Evolutionary conservation across 345 rosid species (phyloP).

Genomic region (Salix exigua): DNA sequence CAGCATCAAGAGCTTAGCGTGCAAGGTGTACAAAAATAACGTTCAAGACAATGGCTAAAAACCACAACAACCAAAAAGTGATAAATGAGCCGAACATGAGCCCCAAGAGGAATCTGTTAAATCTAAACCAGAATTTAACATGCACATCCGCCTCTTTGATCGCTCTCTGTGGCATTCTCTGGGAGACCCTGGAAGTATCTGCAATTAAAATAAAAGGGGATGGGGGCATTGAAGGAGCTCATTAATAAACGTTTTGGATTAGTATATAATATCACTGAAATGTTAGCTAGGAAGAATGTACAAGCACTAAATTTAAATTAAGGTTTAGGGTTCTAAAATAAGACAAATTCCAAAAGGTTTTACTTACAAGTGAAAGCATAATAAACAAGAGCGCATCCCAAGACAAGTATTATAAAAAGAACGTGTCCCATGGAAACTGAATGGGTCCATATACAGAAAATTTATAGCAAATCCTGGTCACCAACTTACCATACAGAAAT

Average conservation of each 20-base stretch:
- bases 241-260: neutral
- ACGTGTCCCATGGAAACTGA: neutral
- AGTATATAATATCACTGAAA: neutral
- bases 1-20: neutral
- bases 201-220: slow-evolving; percentile 18
- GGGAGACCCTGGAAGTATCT: slow-evolving; percentile 93
- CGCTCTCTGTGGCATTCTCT: slow-evolving; percentile 64
- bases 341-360: too few species aligned
- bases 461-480: neutral
- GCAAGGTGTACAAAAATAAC: neutral
- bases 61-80: slow-evolving; percentile 1
- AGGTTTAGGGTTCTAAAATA: neutral
- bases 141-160: slow-evolving; percentile 88
- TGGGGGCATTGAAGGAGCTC: neutral
- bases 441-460: neutral
- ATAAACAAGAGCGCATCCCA: neutral
- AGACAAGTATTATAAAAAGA: neutral
- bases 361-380: neutral
- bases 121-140: slow-evolving; percentile 42
- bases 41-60: neutral
- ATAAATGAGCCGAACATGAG: slow-evolving; percentile 5
- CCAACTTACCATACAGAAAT: neutral
- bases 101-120: neutral
- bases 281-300: neutral
- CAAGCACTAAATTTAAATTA: neutral